A percentile compares a stretch with the other conserved stretches of the same genome.
Evolutionary conservation across 306 rosid genomes (phyloP).

Genomic region (Quercus aquifolioides): DNA sequence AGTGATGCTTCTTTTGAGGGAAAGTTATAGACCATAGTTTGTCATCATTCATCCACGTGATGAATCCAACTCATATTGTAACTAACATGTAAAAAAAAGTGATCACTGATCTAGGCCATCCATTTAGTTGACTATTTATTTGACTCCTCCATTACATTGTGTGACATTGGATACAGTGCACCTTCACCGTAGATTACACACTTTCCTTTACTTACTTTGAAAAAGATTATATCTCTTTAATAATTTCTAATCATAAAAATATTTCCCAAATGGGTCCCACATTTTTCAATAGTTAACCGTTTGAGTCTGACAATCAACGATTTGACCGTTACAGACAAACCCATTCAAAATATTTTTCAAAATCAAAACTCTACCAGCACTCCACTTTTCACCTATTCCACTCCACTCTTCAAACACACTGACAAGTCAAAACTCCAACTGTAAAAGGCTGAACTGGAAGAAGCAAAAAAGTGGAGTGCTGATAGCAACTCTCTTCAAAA

Average conservation of each 20-base stretch:
- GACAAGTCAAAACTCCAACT: slow-evolving; percentile 1
- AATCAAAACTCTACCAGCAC: neutral
- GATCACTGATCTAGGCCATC: neutral
- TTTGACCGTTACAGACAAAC: slow-evolving; percentile 58
- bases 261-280: slow-evolving; percentile 27
- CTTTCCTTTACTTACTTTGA: neutral
- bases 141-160: neutral
- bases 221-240: slow-evolving; percentile 14
- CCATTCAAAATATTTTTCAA: slow-evolving; percentile 31
- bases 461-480: slow-evolving; percentile 26
- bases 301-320: slow-evolving; percentile 29
- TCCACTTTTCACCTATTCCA: slow-evolving; percentile 30
- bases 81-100: neutral
- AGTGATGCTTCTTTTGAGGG: slow-evolving; percentile 3
- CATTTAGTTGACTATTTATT: neutral
- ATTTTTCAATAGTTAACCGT: slow-evolving; percentile 27
- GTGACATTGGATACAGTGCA: neutral
- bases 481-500: slow-evolving; percentile 19
- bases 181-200: neutral
- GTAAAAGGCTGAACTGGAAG: neutral
- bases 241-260: slow-evolving; percentile 7
- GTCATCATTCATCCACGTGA: neutral
- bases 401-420: neutral
- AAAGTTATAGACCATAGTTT: neutral
- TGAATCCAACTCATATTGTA: neutral